Evolutionary conservation across 768 basidiomycete genomes (phyloP).

Genomic region (Lactarius pseudohatsudake): DNA sequence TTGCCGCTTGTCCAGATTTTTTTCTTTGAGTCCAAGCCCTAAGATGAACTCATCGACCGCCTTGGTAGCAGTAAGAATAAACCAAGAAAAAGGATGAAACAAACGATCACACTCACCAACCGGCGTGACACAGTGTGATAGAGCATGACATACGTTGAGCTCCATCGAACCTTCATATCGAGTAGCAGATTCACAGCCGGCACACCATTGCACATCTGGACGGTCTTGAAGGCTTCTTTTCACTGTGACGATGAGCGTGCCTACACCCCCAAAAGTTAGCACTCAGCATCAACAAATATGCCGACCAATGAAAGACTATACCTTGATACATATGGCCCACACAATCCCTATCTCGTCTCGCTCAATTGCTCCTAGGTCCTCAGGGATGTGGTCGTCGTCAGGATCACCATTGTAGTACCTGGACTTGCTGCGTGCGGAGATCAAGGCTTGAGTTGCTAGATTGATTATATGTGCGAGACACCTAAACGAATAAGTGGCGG

Average conservation of each 20-base stretch:
- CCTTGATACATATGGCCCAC: background rate
- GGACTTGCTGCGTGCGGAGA: background rate
- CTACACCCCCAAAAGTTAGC: background rate
- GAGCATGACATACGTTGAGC: no score
- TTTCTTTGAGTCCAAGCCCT: no score
- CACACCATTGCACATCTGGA: background rate
- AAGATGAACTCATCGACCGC: no score
- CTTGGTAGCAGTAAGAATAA: no score
- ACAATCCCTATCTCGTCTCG: background rate
- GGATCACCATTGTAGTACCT: no score
- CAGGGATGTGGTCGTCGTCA: background rate
- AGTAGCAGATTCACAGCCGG: no score
- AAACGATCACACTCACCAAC: no score
- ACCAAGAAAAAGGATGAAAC: no score
- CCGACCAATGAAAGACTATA: background rate
- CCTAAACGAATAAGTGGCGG: background rate
- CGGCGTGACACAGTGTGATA: no score
- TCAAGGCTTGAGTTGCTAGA: background rate
- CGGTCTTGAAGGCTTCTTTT: background rate
- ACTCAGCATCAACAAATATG: background rate
- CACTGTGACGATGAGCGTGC: background rate
- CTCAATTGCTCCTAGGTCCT: background rate
- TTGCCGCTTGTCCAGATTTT: no score
- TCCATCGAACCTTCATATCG: no score
- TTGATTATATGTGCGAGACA: constrained; percentile 13